Evolutionary conservation across 2,329 filamentous ascomycete species (phyloP).

Genomic region (Reticulascus tulasneorum): DNA sequence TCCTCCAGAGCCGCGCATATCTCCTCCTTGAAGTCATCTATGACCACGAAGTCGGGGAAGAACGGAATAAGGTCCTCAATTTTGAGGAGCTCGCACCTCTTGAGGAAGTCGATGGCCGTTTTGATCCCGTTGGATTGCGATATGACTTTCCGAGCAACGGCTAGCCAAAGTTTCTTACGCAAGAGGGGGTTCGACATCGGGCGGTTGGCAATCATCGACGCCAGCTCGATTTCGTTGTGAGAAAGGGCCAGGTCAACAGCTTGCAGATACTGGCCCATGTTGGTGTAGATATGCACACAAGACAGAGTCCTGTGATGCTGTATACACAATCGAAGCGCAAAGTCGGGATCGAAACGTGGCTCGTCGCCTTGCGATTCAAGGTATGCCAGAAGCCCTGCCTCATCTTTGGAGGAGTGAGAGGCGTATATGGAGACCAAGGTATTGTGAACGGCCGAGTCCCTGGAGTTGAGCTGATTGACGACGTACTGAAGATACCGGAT

Average conservation of each 20-base stretch:
- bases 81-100: conserved; percentile 82
- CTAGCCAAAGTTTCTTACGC: conserved; percentile 92
- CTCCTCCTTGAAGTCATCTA: conserved; percentile 98
- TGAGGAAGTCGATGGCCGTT: conserved; percentile 87
- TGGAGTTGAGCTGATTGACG: conserved; percentile 78
- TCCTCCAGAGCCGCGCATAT: conserved; percentile 92
- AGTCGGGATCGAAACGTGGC: conserved; percentile 88
- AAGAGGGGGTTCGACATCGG: conserved; percentile 74
- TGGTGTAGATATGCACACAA: conserved; percentile 95
- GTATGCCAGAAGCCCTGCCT: conserved; percentile 81
- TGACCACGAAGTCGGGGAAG: conserved; percentile 97
- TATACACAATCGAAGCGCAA: conserved; percentile 91
- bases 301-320: conserved; percentile 89
- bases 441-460: conserved; percentile 88
- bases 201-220: conserved; percentile 82
- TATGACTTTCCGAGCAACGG: conserved; percentile 92
- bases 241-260: conserved; percentile 90
- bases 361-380: conserved; percentile 86
- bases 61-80: conserved; percentile 98
- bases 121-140: conserved; percentile 83
- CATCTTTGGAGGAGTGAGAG: conserved; percentile 76
- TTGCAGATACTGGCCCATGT: conserved; percentile 91
- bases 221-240: conserved; percentile 85
- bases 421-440: conserved; percentile 96
- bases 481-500: conserved; percentile 90